These are phyloP conservation scores for Drosera spatulata DNA, from an alignment of 179 eudicot species.

Conservation along the genomic window DNA sequence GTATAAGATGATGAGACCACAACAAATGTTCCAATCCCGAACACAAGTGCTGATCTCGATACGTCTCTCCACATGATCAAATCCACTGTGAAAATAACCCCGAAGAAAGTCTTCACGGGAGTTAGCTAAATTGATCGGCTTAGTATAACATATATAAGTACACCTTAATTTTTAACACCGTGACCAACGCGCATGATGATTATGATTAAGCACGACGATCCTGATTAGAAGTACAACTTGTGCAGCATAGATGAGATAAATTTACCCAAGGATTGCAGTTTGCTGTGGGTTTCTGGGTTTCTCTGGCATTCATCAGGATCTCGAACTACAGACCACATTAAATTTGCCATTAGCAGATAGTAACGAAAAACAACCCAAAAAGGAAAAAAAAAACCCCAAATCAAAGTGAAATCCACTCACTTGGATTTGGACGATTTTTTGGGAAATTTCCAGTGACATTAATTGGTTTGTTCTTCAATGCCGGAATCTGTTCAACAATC, in stretches of 20 bases:
- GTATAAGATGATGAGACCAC: conserved; percentile 60
- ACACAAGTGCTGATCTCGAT: conserved; percentile 59
- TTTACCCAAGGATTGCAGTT: conserved; percentile 47
- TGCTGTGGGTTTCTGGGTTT: conserved; percentile 29
- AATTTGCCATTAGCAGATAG: not conserved
- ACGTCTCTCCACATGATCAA: conserved; percentile 69
- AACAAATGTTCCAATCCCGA: conserved; percentile 64
- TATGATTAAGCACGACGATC: too few relatives aligned
- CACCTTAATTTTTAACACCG: not conserved
- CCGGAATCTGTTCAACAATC: conserved; percentile 22
- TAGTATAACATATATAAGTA: not conserved
- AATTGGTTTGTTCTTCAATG: conserved; percentile 17
- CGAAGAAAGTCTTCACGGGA: too few relatives aligned
- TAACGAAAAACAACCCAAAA: not conserved
- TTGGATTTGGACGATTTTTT: conserved; percentile 15
- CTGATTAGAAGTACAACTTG: not conserved
- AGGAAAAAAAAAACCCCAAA: not conserved
- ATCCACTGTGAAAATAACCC: conserved; percentile 33
- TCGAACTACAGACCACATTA: conserved; percentile 10
- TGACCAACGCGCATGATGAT: not conserved
- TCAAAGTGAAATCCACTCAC: conserved; percentile 17
- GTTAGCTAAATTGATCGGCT: not conserved
- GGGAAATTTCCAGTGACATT: conserved; percentile 5
- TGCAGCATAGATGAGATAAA: not conserved
- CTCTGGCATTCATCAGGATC: conserved; percentile 15